Evolutionary conservation across 257 asterid species (phyloP).

Genomic region (Nicotiana noctiflora): DNA sequence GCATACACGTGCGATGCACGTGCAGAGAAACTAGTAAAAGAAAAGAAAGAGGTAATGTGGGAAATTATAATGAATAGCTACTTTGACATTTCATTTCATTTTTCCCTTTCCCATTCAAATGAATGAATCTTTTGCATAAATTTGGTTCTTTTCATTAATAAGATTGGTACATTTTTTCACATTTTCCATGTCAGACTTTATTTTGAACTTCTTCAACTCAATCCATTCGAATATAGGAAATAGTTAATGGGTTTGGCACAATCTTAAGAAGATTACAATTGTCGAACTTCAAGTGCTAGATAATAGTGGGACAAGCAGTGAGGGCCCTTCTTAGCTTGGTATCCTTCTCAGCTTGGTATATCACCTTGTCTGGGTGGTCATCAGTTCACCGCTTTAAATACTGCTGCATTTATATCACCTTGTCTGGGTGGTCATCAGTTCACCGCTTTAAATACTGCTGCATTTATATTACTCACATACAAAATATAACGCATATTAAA

Average conservation of each 20-base stretch:
- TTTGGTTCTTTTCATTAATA: neutral
- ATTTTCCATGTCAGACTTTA: neutral
- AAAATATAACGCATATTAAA: neutral
- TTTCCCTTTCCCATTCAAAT: neutral
- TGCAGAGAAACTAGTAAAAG: too few species aligned
- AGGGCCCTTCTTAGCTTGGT: neutral
- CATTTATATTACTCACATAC: neutral
- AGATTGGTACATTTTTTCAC: neutral
- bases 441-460: neutral
- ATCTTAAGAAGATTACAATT: neutral
- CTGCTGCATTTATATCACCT: neutral
- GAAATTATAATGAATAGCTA: neutral
- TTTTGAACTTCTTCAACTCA: neutral
- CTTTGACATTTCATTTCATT: neutral
- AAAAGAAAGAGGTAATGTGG: neutral
- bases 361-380: conserved; percentile 3
- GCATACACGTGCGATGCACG: too few species aligned
- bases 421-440: neutral
- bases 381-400: neutral
- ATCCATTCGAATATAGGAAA: neutral
- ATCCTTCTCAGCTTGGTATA: too few species aligned
- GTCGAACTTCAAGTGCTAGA: neutral
- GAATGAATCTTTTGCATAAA: neutral
- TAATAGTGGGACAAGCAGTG: neutral
- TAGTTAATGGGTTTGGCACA: neutral